Evolutionary conservation across 1,284 basidiomycete genomes (phyloP).

Genomic region (Cutaneotrichosporon sp.): DNA sequence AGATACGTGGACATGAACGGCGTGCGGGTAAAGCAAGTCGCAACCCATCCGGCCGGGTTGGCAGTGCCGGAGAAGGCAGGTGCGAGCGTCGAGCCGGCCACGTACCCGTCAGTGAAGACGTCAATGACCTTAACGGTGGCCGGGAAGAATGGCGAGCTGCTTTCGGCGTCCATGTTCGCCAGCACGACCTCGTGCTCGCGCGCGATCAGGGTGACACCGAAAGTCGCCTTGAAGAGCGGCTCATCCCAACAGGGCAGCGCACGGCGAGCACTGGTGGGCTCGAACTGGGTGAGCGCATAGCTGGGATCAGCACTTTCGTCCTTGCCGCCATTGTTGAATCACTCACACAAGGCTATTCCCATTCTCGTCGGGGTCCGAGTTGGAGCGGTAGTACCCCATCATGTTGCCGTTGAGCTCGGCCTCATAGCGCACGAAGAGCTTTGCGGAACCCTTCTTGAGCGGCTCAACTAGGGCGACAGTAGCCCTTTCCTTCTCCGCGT

Average conservation of each 20-base stretch:
- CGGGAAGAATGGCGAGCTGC: slow-evolving; percentile 56
- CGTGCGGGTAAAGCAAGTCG: slow-evolving; percentile 72
- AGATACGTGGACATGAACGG: slow-evolving; percentile 90
- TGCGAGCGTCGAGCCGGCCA: slow-evolving; percentile 47
- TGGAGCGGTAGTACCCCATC: slow-evolving; percentile 56
- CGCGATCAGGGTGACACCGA: slow-evolving; percentile 77
- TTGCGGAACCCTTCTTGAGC: slow-evolving; percentile 65
- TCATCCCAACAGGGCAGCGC: slow-evolving; percentile 90
- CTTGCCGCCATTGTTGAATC: background rate
- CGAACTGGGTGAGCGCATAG: slow-evolving; percentile 74
- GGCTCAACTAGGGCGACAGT: slow-evolving; percentile 66
- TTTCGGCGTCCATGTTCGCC: slow-evolving; percentile 76
- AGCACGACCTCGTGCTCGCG: slow-evolving; percentile 64
- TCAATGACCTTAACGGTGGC: slow-evolving; percentile 32
- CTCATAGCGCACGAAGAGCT: slow-evolving; percentile 53
- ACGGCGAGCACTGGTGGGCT: slow-evolving; percentile 82
- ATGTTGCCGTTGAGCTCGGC: slow-evolving; percentile 66
- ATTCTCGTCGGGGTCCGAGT: slow-evolving; percentile 55
- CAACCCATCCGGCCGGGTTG: slow-evolving; percentile 62
- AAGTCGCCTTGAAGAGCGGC: slow-evolving; percentile 86
- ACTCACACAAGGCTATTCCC: slow-evolving; percentile 53
- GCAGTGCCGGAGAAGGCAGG: slow-evolving; percentile 25
- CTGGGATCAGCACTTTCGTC: slow-evolving; percentile 22
- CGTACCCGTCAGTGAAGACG: slow-evolving; percentile 41
- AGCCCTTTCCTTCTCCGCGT: slow-evolving; percentile 65